Evolutionary conservation across 2,329 filamentous ascomycete genomes (phyloP).

Genomic region (Aspergillus ustus): DNA sequence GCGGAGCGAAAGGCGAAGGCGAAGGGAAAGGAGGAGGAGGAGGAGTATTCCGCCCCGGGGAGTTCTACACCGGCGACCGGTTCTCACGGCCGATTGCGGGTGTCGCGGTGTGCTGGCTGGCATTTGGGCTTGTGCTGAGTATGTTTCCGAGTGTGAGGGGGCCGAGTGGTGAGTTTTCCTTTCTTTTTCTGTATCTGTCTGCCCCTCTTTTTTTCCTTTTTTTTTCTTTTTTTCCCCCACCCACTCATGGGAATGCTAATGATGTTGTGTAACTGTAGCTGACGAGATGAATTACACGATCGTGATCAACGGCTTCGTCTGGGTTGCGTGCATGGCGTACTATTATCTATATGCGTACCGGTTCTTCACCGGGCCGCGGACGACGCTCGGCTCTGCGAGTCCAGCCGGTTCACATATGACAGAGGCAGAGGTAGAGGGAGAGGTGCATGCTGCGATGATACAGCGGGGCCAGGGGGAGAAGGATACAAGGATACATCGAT

Average conservation of each 20-base stretch:
- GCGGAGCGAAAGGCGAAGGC: too few relatives aligned
- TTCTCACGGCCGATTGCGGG: conserved; percentile 59
- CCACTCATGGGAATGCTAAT: background rate
- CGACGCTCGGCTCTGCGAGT: conserved; percentile 48
- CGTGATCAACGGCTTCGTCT: conserved; percentile 64
- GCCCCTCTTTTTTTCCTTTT: background rate
- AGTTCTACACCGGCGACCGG: conserved; percentile 60
- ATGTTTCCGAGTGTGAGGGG: conserved; percentile 64
- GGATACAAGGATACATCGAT: background rate
- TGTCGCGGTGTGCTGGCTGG: conserved; percentile 58
- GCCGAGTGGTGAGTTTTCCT: conserved; percentile 47
- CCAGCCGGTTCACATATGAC: background rate
- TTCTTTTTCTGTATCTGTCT: conserved; percentile 3
- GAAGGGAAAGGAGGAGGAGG: conserved; percentile 36
- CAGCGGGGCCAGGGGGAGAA: background rate
- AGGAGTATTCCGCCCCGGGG: conserved; percentile 61
- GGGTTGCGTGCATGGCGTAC: conserved; percentile 61
- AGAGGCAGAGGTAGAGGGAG: too few relatives aligned
- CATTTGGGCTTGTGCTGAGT: conserved; percentile 60
- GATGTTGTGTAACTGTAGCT: conserved; percentile 28
- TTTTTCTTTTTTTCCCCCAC: background rate
- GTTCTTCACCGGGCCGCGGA: conserved; percentile 66
- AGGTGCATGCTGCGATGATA: background rate
- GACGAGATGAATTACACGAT: conserved; percentile 67
- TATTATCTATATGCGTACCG: conserved; percentile 62